phyloP scores from a whole-genome alignment of 345 rosid genomes.

The Turritis glabra region DNA sequence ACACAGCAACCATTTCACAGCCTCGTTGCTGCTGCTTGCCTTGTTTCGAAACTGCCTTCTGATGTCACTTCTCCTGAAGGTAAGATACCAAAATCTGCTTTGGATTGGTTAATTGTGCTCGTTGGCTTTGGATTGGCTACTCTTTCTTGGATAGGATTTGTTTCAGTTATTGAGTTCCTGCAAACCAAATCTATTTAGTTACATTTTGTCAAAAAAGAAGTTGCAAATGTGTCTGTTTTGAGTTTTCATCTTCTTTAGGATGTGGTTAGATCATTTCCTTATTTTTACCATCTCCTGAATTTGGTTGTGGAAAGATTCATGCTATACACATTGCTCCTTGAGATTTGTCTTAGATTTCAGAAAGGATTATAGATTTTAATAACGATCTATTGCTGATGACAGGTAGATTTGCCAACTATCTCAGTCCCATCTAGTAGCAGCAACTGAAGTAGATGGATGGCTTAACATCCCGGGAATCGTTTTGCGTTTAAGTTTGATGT shows the following conservation, averaged over 20 bases:
- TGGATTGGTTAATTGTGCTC: not conserved
- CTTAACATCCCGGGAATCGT: not conserved
- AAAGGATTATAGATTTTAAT: not conserved
- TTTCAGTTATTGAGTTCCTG: not conserved
- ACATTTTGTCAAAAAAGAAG: not conserved
- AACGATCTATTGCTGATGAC: constrained; percentile 28
- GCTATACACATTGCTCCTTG: not conserved
- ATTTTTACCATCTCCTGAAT: not conserved
- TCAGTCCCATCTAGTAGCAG: constrained; percentile 72
- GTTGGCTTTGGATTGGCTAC: not conserved
- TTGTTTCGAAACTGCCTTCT: constrained; percentile 68
- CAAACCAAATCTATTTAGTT: not conserved
- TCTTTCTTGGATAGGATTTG: not conserved
- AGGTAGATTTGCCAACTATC: constrained; percentile 78
- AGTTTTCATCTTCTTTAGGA: not conserved
- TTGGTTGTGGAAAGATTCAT: not conserved
- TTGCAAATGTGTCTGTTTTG: not conserved
- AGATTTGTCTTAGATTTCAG: too few relatives aligned
- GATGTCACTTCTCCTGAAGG: constrained; percentile 54
- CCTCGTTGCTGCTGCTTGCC: constrained; percentile 65
- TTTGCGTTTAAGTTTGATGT: constrained; percentile 13
- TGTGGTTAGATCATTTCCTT: not conserved
- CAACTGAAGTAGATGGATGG: constrained; percentile 10
- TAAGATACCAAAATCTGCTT: constrained; percentile 5
- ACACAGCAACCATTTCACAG: constrained; percentile 63